These are phyloP conservation scores for Triticum dicoccoides DNA, from an alignment of 176 grass and related monocot species.

Conservation along the genomic window DNA sequence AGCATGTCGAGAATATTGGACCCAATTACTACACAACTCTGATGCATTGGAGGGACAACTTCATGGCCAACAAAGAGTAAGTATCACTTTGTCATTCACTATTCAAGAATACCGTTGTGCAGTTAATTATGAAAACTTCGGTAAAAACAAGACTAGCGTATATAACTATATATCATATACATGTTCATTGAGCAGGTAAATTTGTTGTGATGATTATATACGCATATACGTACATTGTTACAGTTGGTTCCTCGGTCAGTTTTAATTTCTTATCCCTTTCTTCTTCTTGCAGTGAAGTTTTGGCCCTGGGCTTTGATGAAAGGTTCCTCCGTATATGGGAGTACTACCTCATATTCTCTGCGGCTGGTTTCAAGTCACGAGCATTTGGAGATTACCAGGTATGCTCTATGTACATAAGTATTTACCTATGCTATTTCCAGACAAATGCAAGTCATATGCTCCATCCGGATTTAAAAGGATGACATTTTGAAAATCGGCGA, in stretches of 20 bases:
- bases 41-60: neutral
- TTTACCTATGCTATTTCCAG: too few relatives aligned
- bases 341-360: neutral
- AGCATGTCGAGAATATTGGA: slow-evolving; percentile 9
- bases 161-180: neutral
- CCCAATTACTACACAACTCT: neutral
- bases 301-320: slow-evolving; percentile 1
- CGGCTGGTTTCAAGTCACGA: neutral
- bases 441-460: too few relatives aligned
- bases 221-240: neutral
- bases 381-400: neutral
- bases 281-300: neutral
- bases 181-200: neutral
- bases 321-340: slow-evolving; percentile 1
- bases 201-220: neutral
- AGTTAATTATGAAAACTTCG: neutral
- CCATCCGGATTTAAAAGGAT: too few relatives aligned
- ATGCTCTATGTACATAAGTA: too few relatives aligned
- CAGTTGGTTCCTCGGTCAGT: neutral
- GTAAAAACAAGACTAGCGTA: neutral
- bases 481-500: too few relatives aligned
- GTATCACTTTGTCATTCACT: neutral
- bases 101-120: neutral
- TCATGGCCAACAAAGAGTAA: neutral
- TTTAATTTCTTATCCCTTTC: neutral